Percentiles rank a stretch among this genome's conserved stretches.
Evolutionary conservation across 352 stramenopile species (phyloP).

Genomic region (Phytophthora hybrid): DNA sequence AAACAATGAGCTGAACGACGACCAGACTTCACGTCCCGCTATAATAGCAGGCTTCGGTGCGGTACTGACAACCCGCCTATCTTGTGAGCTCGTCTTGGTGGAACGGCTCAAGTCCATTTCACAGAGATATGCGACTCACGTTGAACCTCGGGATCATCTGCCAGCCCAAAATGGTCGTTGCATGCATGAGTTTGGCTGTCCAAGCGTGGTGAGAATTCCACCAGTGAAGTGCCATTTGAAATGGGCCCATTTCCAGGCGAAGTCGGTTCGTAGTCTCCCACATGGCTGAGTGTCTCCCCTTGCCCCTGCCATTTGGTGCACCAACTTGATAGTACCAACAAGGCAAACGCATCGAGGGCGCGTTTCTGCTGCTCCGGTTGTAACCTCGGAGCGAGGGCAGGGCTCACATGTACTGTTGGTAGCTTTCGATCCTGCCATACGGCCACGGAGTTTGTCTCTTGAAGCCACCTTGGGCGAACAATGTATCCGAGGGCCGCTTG

Average conservation of each 20-base stretch:
- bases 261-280: conserved; percentile 3
- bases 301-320: conserved; percentile 2
- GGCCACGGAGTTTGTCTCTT: not conserved
- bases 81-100: not conserved
- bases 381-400: conserved; percentile 2
- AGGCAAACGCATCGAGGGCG: not conserved
- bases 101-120: not conserved
- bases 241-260: conserved; percentile 7
- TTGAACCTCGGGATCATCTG: conserved; percentile 18
- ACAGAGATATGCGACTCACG: conserved; percentile 2
- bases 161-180: not conserved
- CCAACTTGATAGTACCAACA: not conserved
- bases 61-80: not conserved
- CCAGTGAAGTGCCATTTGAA: too few species aligned
- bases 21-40: not conserved
- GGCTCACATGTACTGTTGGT: not conserved
- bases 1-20: not conserved
- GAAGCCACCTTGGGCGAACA: not conserved
- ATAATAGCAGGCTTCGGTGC: too few species aligned
- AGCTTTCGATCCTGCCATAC: not conserved
- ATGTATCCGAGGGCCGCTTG: not conserved
- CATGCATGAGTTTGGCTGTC: conserved; percentile 1
- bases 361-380: not conserved
- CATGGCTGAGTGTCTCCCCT: conserved; percentile 1
- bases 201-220: not conserved